phyloP scores from a whole-genome alignment of 1,284 basidiomycete species.

The Neonothopanus nambi region DNA sequence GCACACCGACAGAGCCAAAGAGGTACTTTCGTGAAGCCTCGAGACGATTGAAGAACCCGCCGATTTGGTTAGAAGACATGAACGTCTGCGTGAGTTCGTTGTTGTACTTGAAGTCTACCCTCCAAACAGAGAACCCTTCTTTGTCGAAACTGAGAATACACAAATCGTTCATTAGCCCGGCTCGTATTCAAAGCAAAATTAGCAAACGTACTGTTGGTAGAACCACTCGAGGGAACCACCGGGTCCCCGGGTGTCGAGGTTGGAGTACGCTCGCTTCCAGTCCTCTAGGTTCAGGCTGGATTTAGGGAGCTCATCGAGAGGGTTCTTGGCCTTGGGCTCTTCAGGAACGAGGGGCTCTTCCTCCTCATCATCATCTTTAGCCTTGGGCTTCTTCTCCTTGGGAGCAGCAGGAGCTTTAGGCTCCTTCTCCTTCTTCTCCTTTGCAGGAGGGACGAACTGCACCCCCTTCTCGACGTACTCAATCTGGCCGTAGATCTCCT shows the following conservation, averaged over 20 bases:
- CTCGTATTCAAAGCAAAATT: not conserved
- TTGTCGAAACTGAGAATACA: slow-evolving; percentile 75
- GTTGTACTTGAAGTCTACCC: slow-evolving; percentile 97
- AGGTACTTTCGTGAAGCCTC: slow-evolving; percentile 95
- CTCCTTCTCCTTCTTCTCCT: slow-evolving; percentile 59
- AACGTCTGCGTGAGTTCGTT: slow-evolving; percentile 89
- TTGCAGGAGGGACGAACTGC: slow-evolving; percentile 75
- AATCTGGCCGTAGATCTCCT: slow-evolving; percentile 62
- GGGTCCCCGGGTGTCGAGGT: slow-evolving; percentile 88
- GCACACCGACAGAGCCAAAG: slow-evolving; percentile 91
- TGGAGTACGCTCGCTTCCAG: slow-evolving; percentile 98
- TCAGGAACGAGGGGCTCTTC: slow-evolving; percentile 41
- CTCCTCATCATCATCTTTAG: slow-evolving; percentile 64
- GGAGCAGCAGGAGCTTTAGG: slow-evolving; percentile 48
- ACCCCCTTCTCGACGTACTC: slow-evolving; percentile 72
- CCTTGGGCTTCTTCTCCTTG: slow-evolving; percentile 63
- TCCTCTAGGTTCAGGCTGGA: slow-evolving; percentile 94
- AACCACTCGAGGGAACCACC: slow-evolving; percentile 84
- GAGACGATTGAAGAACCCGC: slow-evolving; percentile 95
- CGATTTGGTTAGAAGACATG: slow-evolving; percentile 91
- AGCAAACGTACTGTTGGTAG: slow-evolving; percentile 83
- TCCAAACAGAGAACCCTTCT: slow-evolving; percentile 91
- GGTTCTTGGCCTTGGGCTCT: slow-evolving; percentile 83
- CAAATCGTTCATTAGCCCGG: slow-evolving; percentile 24
- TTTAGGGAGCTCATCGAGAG: slow-evolving; percentile 90